phyloP scores from a whole-genome alignment of 768 basidiomycete species.

The Tylopilus sp. region DNA sequence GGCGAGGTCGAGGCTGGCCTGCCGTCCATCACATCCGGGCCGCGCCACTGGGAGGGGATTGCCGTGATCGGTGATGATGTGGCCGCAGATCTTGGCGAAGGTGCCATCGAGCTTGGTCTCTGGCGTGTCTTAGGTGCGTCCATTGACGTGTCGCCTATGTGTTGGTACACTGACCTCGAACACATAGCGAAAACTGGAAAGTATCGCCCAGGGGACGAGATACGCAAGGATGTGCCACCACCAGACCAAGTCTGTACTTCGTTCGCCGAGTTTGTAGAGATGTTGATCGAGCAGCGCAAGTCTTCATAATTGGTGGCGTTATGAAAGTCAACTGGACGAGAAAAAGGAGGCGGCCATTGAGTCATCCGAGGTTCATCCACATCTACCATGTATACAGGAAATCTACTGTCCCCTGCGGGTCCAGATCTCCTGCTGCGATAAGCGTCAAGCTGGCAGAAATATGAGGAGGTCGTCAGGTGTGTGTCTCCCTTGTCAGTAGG shows the following conservation, averaged over 20 bases:
- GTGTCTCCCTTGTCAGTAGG: too few species aligned
- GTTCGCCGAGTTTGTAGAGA: constrained; percentile 55
- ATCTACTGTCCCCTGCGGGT: too few species aligned
- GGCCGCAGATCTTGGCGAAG: constrained; percentile 59
- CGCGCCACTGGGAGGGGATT: constrained; percentile 14
- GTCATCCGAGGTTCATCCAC: too few species aligned
- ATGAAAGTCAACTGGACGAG: too few species aligned
- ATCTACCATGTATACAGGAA: too few species aligned
- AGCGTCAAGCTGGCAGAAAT: too few species aligned
- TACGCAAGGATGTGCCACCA: constrained; percentile 32
- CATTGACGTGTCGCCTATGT: too few species aligned
- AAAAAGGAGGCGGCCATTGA: neutral
- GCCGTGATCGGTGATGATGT: constrained; percentile 65
- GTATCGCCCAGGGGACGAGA: constrained; percentile 60
- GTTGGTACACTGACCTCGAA: neutral
- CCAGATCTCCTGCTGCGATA: too few species aligned
- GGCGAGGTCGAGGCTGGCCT: neutral
- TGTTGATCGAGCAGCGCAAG: constrained; percentile 25
- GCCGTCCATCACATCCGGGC: neutral
- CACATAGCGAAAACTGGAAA: constrained; percentile 63
- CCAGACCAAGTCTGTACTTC: constrained; percentile 54
- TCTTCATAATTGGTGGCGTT: neutral
- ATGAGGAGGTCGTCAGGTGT: too few species aligned
- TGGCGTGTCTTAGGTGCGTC: constrained; percentile 60
- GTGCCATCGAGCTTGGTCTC: constrained; percentile 56